Evolutionary conservation across 768 basidiomycete species (phyloP).

Genomic region (Mycena vulgaris): DNA sequence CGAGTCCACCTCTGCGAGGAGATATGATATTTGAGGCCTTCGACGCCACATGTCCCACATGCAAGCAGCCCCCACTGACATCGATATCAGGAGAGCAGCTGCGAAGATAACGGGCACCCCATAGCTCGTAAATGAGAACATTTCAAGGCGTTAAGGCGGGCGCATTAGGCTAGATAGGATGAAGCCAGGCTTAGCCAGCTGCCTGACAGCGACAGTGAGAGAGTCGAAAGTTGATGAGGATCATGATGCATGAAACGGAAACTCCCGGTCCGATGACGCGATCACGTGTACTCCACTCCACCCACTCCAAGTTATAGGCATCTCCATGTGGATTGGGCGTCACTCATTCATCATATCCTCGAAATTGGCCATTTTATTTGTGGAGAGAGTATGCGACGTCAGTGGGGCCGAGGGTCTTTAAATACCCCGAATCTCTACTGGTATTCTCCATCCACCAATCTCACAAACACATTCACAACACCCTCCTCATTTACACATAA

Average conservation of each 20-base stretch:
- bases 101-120: constrained; percentile 4
- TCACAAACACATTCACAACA: constrained; percentile 4
- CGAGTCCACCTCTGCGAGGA: neutral
- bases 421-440: neutral
- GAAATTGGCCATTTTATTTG: neutral
- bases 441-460: neutral
- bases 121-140: constrained; percentile 13
- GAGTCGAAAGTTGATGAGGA: no score
- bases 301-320: no score
- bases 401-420: constrained; percentile 15
- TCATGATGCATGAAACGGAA: no score
- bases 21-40: neutral
- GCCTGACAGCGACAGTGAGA: neutral
- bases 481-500: neutral
- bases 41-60: constrained; percentile 14
- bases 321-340: neutral
- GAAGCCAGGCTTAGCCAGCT: no score
- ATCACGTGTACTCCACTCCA: no score
- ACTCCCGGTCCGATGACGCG: no score
- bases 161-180: no score
- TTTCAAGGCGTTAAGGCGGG: neutral
- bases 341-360: constrained; percentile 5
- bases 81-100: neutral
- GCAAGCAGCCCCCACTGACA: neutral
- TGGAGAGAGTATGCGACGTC: constrained; percentile 3